Conservation (phyloP, 2,329 filamentous ascomycete species). For the Colletotrichum sublineola region DNA sequence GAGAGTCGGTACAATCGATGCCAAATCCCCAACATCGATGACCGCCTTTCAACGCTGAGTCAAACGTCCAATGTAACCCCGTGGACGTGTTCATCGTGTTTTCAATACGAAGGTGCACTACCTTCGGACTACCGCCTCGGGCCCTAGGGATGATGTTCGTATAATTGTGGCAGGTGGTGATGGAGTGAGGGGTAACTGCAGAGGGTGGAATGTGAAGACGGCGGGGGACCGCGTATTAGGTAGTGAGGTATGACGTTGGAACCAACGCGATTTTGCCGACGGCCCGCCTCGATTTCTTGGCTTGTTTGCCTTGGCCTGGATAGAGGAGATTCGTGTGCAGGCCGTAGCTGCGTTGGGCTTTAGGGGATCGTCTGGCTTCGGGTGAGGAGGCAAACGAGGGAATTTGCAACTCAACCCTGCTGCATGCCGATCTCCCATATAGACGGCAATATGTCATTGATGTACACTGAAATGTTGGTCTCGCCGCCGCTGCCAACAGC, state of each 20-base stretch:
- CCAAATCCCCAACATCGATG: constrained; percentile 28
- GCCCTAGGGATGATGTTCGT: background rate
- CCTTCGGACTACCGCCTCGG: constrained; percentile 18
- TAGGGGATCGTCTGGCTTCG: background rate
- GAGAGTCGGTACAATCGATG: constrained; percentile 3
- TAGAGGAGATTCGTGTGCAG: background rate
- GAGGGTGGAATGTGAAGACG: background rate
- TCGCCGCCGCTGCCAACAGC: constrained; percentile 23
- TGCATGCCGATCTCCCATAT: constrained; percentile 14
- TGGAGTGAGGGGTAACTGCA: constrained; percentile 8
- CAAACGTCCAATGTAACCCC: constrained; percentile 10
- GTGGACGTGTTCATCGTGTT: constrained; percentile 8
- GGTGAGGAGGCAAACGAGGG: background rate
- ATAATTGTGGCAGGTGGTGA: background rate
- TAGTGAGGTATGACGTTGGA: constrained; percentile 32
- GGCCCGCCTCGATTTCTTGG: constrained; percentile 22
- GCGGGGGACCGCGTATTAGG: background rate
- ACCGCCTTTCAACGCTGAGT: constrained; percentile 1
- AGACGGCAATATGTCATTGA: background rate
- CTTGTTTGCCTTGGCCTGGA: background rate
- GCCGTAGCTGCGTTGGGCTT: background rate
- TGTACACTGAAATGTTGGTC: constrained; percentile 14
- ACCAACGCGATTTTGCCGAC: constrained; percentile 17
- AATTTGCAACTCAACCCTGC: background rate
- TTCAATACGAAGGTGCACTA: constrained; percentile 11